Base-by-base conservation (phyloP, 106 monocot genomes). In the Iris macrosiphon region DNA sequence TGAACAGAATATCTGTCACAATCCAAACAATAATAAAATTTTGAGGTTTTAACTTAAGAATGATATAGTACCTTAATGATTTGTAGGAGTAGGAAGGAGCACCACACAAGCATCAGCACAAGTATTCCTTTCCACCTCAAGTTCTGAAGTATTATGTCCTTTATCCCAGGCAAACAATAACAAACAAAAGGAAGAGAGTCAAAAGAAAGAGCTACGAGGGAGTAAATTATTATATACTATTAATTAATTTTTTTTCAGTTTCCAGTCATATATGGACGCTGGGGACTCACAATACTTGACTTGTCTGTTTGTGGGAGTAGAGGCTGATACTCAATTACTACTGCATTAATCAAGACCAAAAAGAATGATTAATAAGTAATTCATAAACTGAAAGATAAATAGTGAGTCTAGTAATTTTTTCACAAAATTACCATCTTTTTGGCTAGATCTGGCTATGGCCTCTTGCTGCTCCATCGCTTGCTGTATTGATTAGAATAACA, bases 41-140 rank as follows among this genome's bases (percentile, higher is more conserved):
- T 22, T 15, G 30, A 11, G 30, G 25, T n/a, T 40, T 7, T 27
- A 12, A 7, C 33, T 14, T 42, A 52, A 15, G 19, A 48, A 35
- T 10, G 26, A 51, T 15, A 26, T 35, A 31, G 7, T 60, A 39
- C 96, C 79, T 96, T 96, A 52, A 86, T 6, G 31, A 89, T 57
- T 77, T 96, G 96, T 22, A 96, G 85, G 12, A 78, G 31, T 26
- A 96, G 77, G 61, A 96, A 96, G 45, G 48, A 74, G 59, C 59
- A 70, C 96, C 96, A 96, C 30, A 86, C 79, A 5, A 75, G 13
- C 57, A 96, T 47, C 15, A 96, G 72, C 27, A 86, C 72, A 0
- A 77, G 17, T 20, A 96, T 74, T 18, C 80, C 70, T 65, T 68
- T 89, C 82, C 79, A 96, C 28, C 80, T 82, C 46, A 96, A 28